Percentiles rank a stretch among this genome's conserved stretches.
phyloP scores from a whole-genome alignment of 805 yeast genomes.

The Wickerhamiella sergipiensis region DNA sequence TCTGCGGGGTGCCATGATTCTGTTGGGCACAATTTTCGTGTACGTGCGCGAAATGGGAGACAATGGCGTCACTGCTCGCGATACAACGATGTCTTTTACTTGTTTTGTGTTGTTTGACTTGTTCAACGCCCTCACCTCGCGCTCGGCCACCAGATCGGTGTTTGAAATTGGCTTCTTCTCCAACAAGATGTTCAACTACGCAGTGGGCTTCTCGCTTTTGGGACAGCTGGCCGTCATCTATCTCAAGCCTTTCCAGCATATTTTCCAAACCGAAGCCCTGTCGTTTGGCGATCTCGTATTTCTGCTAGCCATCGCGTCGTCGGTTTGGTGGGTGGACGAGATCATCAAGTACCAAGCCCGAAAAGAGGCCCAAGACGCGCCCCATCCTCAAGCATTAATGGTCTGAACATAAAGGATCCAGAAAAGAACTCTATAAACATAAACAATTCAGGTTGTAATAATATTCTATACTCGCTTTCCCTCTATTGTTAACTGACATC shows the following conservation, averaged over 20 bases:
- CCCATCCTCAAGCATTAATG: background rate
- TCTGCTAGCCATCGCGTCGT: conserved; percentile 50
- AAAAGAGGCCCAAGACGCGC: background rate
- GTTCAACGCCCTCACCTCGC: conserved; percentile 92
- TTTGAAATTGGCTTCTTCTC: conserved; percentile 65
- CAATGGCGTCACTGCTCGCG: conserved; percentile 76
- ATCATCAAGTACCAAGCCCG: conserved; percentile 38
- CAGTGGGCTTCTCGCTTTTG: conserved; percentile 72
- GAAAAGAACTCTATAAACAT: background rate
- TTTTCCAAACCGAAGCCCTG: conserved; percentile 92
- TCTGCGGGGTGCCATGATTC: conserved; percentile 63
- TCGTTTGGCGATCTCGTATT: conserved; percentile 53
- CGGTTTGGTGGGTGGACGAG: conserved; percentile 82
- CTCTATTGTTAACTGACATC: background rate
- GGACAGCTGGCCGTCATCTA: conserved; percentile 93
- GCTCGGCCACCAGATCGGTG: conserved; percentile 73
- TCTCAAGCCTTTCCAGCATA: conserved; percentile 78
- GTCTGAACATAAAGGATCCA: background rate
- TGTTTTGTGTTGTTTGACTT: conserved; percentile 92
- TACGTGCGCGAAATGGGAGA: conserved; percentile 72
- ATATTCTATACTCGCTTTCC: background rate
- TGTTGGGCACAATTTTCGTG: conserved; percentile 75
- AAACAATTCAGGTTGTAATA: background rate
- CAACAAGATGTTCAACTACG: conserved; percentile 84
- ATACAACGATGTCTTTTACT: conserved; percentile 97